phyloP scores from a whole-genome alignment of 352 stramenopile species.

The Globisporangium barbulae region DNA sequence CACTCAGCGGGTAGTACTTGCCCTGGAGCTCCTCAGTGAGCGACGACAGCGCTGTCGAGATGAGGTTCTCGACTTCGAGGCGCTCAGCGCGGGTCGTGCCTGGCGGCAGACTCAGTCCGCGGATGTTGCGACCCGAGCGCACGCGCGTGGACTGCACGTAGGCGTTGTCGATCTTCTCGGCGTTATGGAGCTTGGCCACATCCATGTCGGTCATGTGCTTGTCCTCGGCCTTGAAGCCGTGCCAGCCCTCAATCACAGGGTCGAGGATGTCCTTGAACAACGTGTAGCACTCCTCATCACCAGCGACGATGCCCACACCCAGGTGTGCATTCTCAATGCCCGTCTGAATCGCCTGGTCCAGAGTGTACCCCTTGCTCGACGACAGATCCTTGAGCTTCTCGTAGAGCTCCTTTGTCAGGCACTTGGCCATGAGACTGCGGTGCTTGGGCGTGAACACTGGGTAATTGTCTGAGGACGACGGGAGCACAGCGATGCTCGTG shows the following conservation, averaged over 20 bases:
- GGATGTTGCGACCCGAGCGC: conserved; percentile 87
- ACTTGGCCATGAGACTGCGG: conserved; percentile 81
- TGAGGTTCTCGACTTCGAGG: conserved; percentile 78
- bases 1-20: conserved; percentile 85
- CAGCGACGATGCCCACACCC: conserved; percentile 74
- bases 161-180: conserved; percentile 58
- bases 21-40: conserved; percentile 78
- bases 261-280: conserved; percentile 83
- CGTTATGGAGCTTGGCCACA: conserved; percentile 61
- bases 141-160: conserved; percentile 93
- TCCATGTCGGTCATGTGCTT: conserved; percentile 83
- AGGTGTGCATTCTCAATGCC: conserved; percentile 82
- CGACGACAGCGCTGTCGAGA: conserved; percentile 69
- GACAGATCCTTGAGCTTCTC: conserved; percentile 70
- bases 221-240: conserved; percentile 75
- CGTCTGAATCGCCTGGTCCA: conserved; percentile 84
- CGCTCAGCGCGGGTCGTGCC: conserved; percentile 86
- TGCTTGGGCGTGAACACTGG: conserved; percentile 82
- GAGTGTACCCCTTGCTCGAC: conserved; percentile 74
- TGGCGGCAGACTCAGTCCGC: conserved; percentile 82
- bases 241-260: conserved; percentile 83
- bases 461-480: conserved; percentile 68
- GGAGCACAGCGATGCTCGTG: conserved; percentile 49
- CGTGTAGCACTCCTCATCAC: conserved; percentile 78
- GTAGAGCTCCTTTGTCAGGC: conserved; percentile 78